Conservation (phyloP, 1,284 basidiomycete species). For the Fomitopsis palustris region DNA sequence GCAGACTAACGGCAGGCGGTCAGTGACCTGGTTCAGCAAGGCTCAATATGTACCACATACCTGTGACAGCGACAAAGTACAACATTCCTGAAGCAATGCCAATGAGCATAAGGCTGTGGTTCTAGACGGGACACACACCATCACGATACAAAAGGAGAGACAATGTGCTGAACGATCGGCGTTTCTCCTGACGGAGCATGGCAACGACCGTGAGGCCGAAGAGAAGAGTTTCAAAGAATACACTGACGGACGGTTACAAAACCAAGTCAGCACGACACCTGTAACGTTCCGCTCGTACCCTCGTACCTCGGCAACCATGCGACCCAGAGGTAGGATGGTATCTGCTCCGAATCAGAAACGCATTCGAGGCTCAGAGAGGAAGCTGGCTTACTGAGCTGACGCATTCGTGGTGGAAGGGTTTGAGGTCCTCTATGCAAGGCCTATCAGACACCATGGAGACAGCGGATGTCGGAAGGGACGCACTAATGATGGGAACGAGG, state of each 20-base stretch:
- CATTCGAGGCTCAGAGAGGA: not conserved
- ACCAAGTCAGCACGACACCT: too few species aligned
- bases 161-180: constrained; percentile 23
- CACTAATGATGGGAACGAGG: constrained; percentile 24
- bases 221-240: constrained; percentile 29
- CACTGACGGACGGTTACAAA: constrained; percentile 10
- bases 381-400: constrained; percentile 20
- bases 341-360: constrained; percentile 11
- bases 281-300: too few species aligned
- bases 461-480: not conserved
- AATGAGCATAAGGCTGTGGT: not conserved
- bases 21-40: not conserved
- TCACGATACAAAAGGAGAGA: constrained; percentile 29
- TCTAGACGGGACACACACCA: constrained; percentile 15
- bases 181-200: constrained; percentile 21
- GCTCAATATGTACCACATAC: constrained; percentile 11
- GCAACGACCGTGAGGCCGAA: constrained; percentile 26
- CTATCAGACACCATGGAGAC: not conserved
- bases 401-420: constrained; percentile 24
- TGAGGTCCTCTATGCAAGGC: constrained; percentile 16
- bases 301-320: constrained; percentile 29
- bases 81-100: constrained; percentile 20
- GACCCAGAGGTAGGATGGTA: constrained; percentile 26
- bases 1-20: constrained; percentile 16
- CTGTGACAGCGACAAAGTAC: constrained; percentile 28